Evolutionary conservation across 345 rosid species (phyloP).

Genomic region (Salix exigua): DNA sequence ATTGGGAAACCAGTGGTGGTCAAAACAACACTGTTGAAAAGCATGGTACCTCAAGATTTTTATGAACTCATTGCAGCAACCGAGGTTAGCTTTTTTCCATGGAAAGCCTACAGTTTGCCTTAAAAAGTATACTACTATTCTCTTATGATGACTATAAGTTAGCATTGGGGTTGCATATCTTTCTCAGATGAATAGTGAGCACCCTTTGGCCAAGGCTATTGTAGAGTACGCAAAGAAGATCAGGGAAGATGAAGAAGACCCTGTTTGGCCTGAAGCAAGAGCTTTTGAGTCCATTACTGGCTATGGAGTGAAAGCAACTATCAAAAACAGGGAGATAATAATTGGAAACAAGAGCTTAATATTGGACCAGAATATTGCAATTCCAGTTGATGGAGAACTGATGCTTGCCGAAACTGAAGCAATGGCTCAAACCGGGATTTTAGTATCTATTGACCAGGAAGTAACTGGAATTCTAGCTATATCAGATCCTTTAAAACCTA

Average conservation of each 20-base stretch:
- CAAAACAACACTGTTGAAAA: slow-evolving; percentile 62
- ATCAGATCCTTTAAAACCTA: slow-evolving; percentile 77
- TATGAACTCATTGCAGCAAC: slow-evolving; percentile 82
- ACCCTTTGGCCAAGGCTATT: slow-evolving; percentile 82
- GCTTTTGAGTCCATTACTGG: slow-evolving; percentile 77
- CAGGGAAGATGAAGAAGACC: slow-evolving; percentile 70
- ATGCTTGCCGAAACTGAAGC: slow-evolving; percentile 66
- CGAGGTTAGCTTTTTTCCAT: slow-evolving; percentile 47
- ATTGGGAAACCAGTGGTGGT: slow-evolving; percentile 85
- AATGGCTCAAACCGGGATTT: slow-evolving; percentile 75
- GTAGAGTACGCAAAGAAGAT: slow-evolving; percentile 79
- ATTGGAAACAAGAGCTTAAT: slow-evolving; percentile 84
- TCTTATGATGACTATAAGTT: too few relatives aligned
- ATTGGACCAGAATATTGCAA: slow-evolving; percentile 35
- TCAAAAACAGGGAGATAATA: slow-evolving; percentile 53
- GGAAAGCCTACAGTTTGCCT: too few relatives aligned
- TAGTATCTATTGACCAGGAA: slow-evolving; percentile 59
- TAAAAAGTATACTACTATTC: too few relatives aligned
- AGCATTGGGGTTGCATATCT: neutral
- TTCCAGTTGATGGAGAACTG: slow-evolving; percentile 60
- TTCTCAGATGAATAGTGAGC: slow-evolving; percentile 75
- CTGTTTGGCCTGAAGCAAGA: slow-evolving; percentile 73
- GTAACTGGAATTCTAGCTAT: slow-evolving; percentile 69
- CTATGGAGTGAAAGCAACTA: slow-evolving; percentile 76
- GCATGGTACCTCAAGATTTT: slow-evolving; percentile 64